A percentile compares a stretch with the other conserved stretches of the same genome.
Conservation (phyloP, 202 grass and related monocot species). For the Carex sylvatica region DNA sequence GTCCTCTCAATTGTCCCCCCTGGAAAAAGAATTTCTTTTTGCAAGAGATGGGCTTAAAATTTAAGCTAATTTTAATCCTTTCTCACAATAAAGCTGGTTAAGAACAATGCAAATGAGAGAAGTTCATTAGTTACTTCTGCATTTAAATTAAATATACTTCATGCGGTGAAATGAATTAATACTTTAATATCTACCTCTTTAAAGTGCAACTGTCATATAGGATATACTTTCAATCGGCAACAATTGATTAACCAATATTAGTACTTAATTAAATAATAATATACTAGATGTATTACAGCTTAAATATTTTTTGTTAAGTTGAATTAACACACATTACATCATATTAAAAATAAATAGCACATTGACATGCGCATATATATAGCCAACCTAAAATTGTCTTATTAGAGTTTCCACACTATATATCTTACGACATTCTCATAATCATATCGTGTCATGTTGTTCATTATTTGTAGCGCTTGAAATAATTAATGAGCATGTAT, state of each 20-base stretch:
- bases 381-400: neutral
- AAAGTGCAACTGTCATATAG: too few relatives aligned
- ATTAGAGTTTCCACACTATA: too few relatives aligned
- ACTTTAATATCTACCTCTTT: too few relatives aligned
- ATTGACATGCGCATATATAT: neutral
- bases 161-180: too few relatives aligned
- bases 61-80: too few relatives aligned
- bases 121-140: neutral
- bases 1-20: too few relatives aligned
- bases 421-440: too few relatives aligned
- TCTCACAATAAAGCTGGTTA: too few relatives aligned
- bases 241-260: too few relatives aligned
- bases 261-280: neutral
- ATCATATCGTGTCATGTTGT: neutral
- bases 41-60: too few relatives aligned
- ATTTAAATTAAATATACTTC: neutral
- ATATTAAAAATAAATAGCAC: neutral
- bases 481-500: neutral
- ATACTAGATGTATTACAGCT: neutral
- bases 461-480: neutral
- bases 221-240: too few relatives aligned
- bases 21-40: too few relatives aligned
- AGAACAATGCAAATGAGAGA: neutral
- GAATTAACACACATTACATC: neutral
- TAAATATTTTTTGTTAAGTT: neutral